These are phyloP conservation scores for Chytriomyces hyalinus DNA, from an alignment of 192 early-diverging fungal genomes.

Conservation along the genomic window DNA sequence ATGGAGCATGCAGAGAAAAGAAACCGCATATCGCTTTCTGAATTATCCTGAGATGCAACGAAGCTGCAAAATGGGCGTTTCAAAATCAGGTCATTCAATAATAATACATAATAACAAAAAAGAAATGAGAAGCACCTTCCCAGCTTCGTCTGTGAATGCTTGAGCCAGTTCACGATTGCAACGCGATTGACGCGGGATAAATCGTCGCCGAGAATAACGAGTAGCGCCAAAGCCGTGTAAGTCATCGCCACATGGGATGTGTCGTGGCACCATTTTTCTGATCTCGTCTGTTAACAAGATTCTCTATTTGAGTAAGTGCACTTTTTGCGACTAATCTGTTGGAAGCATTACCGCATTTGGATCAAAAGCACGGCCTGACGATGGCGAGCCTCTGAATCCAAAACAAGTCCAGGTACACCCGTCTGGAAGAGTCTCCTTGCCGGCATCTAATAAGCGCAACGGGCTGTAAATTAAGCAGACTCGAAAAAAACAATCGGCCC, in stretches of 20 bases:
- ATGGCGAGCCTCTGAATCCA: constrained; percentile 77
- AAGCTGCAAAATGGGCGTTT: constrained; percentile 54
- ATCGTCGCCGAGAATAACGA: constrained; percentile 89
- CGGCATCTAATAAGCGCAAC: not conserved
- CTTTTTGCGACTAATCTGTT: no score
- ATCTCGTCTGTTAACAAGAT: constrained; percentile 1
- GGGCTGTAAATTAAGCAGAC: constrained; percentile 16
- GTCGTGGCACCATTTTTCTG: constrained; percentile 31
- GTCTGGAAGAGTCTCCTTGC: not conserved
- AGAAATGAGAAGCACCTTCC: constrained; percentile 67
- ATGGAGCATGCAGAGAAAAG: constrained; percentile 88
- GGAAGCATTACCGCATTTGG: constrained; percentile 49
- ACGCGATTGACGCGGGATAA: constrained; percentile 77
- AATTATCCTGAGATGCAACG: constrained; percentile 66
- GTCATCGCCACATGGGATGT: constrained; percentile 65
- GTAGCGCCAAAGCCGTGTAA: constrained; percentile 82
- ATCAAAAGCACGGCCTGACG: constrained; percentile 61
- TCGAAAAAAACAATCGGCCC: constrained; percentile 13
- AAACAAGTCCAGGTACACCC: constrained; percentile 34
- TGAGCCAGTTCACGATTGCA: constrained; percentile 67
- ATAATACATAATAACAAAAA: constrained; percentile 8
- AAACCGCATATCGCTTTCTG: constrained; percentile 89
- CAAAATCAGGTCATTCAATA: constrained; percentile 11
- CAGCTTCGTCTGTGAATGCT: constrained; percentile 70
- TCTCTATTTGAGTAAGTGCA: no score